Conservation (phyloP, 2,329 filamentous ascomycete species). For the Penicillium sp. region DNA sequence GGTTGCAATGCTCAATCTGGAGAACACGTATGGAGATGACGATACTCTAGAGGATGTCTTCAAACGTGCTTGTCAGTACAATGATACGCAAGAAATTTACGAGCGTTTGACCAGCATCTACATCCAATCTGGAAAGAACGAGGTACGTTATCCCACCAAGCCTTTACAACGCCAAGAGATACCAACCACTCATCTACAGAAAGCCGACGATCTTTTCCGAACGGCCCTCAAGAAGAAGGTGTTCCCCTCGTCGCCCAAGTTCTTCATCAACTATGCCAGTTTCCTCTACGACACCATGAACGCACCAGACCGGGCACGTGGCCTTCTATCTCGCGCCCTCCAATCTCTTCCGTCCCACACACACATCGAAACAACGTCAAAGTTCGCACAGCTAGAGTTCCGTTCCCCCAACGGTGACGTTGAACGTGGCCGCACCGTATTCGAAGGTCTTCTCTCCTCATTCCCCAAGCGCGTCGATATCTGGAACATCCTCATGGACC, state of each 20-base stretch:
- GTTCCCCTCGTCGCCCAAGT: slow-evolving; percentile 72
- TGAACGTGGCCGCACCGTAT: slow-evolving; percentile 92
- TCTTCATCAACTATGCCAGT: slow-evolving; percentile 94
- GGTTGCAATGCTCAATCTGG: slow-evolving; percentile 92
- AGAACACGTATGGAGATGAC: slow-evolving; percentile 85
- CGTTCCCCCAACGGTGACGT: slow-evolving; percentile 78
- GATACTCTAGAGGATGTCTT: slow-evolving; percentile 84
- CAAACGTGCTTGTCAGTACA: slow-evolving; percentile 90
- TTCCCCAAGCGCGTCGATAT: slow-evolving; percentile 90
- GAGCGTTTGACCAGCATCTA: slow-evolving; percentile 92
- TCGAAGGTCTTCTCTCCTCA: slow-evolving; percentile 81
- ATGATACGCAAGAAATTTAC: slow-evolving; percentile 87
- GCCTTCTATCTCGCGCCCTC: slow-evolving; percentile 79
- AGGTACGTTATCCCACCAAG: slow-evolving; percentile 61
- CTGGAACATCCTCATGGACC: slow-evolving; percentile 89
- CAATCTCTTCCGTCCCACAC: slow-evolving; percentile 76
- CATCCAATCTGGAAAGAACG: slow-evolving; percentile 84
- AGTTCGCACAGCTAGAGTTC: slow-evolving; percentile 93
- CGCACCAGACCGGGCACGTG: slow-evolving; percentile 74
- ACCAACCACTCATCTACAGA: slow-evolving; percentile 57
- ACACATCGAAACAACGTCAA: slow-evolving; percentile 76
- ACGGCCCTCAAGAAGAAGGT: slow-evolving; percentile 89
- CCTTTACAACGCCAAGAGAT: neutral
- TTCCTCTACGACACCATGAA: slow-evolving; percentile 80
- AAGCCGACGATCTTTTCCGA: slow-evolving; percentile 88